These are phyloP conservation scores for Chondrostereum purpureum DNA, from an alignment of 1,284 basidiomycete species.

Conservation along the genomic window DNA sequence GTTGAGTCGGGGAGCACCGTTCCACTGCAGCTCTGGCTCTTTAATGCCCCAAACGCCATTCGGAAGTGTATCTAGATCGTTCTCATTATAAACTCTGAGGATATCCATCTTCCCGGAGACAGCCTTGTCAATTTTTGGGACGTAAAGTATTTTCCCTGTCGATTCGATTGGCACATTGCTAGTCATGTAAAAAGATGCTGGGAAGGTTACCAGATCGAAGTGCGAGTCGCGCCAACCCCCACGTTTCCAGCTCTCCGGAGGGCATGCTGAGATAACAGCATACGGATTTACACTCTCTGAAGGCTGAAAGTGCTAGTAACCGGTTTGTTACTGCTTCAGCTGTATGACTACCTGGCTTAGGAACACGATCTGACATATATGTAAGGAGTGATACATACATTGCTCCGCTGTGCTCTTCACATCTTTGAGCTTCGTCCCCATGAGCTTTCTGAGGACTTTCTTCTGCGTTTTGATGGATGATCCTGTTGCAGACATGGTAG, in stretches of 20 bases:
- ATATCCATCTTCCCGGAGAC: conserved; percentile 56
- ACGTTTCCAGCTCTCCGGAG: conserved; percentile 49
- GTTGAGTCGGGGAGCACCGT: conserved; percentile 36
- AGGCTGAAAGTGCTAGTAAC: conserved; percentile 44
- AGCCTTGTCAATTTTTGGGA: conserved; percentile 53
- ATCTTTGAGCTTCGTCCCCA: conserved; percentile 36
- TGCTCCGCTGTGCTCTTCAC: conserved; percentile 48
- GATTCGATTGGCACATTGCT: no score
- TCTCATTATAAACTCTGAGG: conserved; percentile 47
- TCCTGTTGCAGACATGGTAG: no score
- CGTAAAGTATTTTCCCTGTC: conserved; percentile 63
- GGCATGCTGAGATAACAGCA: conserved; percentile 80
- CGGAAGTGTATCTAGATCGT: conserved; percentile 53
- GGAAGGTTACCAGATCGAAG: conserved; percentile 3
- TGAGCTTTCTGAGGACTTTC: conserved; percentile 42
- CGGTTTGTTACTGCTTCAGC: conserved; percentile 46
- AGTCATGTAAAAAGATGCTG: no score
- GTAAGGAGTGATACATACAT: conserved; percentile 33
- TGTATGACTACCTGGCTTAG: no score
- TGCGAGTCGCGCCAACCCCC: conserved; percentile 21
- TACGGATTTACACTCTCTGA: conserved; percentile 41
- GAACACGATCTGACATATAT: no score
- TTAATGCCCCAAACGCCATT: conserved; percentile 67
- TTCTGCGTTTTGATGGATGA: no score
- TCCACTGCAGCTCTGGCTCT: conserved; percentile 49